These are phyloP conservation scores for Solanum clarkiae DNA, from an alignment of 257 asterid species.

Conservation along the genomic window DNA sequence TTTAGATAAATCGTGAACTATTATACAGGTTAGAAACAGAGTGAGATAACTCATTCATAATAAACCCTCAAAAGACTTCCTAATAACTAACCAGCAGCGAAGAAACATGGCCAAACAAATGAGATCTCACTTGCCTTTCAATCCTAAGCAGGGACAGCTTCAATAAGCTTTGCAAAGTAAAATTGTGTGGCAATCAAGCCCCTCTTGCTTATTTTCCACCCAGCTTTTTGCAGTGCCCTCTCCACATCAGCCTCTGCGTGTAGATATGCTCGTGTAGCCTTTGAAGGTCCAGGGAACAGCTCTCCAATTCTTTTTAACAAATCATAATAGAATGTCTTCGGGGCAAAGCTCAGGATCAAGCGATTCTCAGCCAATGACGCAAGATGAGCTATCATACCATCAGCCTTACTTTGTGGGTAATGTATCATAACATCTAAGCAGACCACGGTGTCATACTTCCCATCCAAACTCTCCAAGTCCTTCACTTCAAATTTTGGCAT, in stretches of 20 bases:
- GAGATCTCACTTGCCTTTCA: slow-evolving; percentile 29
- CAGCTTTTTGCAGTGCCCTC: slow-evolving; percentile 68
- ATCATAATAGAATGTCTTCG: slow-evolving; percentile 71
- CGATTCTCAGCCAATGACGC: slow-evolving; percentile 85
- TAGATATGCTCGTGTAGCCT: slow-evolving; percentile 90
- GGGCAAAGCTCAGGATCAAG: slow-evolving; percentile 83
- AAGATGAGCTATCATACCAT: slow-evolving; percentile 88
- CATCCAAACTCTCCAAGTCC: slow-evolving; percentile 81
- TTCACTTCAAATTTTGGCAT: slow-evolving; percentile 76
- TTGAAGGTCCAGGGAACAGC: slow-evolving; percentile 93
- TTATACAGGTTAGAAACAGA: background rate
- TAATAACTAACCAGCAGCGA: background rate
- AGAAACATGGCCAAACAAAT: slow-evolving; percentile 5
- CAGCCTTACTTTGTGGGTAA: slow-evolving; percentile 91
- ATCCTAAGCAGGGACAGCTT: slow-evolving; percentile 71
- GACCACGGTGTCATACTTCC: slow-evolving; percentile 75
- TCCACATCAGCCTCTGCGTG: slow-evolving; percentile 84
- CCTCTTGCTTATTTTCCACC: slow-evolving; percentile 81
- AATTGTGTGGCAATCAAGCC: slow-evolving; percentile 71
- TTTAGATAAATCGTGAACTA: background rate
- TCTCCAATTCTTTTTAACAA: slow-evolving; percentile 84
- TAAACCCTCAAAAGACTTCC: background rate
- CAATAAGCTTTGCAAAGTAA: slow-evolving; percentile 73
- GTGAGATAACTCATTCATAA: background rate
- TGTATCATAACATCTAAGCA: slow-evolving; percentile 92